Evolutionary conservation across 148 eudicot genomes (phyloP), one percentile per base, ranked within the genome.

Genomic region (Beta vulgaris): DNA sequence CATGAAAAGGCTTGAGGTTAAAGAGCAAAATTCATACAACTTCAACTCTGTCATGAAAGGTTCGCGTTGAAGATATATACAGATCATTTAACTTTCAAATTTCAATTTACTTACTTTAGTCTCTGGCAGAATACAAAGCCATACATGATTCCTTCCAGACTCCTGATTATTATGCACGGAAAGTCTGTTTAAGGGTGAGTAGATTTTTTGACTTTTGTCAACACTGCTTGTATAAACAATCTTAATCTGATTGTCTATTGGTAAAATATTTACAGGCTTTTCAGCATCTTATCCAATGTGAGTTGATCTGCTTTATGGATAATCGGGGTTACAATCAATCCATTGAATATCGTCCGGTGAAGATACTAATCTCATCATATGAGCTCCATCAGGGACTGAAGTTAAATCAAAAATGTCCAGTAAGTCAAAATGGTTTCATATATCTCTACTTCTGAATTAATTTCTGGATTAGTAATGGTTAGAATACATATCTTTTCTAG

Each of bases 1-100:
- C 80, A 88, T 94, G 97, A 91, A 87, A 85, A 90, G 97, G 83
- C 73, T 94, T 64, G 98, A 94, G 86, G 80, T 84, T 43, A 90
- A 85, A 87, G 98, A 94, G 80, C 88, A 82, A 68, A 90, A 82
- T 51, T 79, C 89, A 4, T 87, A 85, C 87, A 94, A 94, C 81
- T 94, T 94, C 83, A 88, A 86, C 80, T 81, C 97, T 58, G 76
- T 94, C 64, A 91, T 94, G 93, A 92, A 90, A 91, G 97, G 98
- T 94, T 14, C 19, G 80, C 65, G 53, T 72, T 54, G 19, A 43
- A 70, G 44, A 79, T 55, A 36, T 60, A 29, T n/a, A 19, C 23
- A 42, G 43, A 43, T 37, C 12, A 18, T 31, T 44, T 54, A 3
- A 14, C 65, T 26, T 66, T 15, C 37, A 39, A 28, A 32, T 37